Base-by-base conservation (phyloP, 441 rosid species). In the Erysimum pusillum region DNA sequence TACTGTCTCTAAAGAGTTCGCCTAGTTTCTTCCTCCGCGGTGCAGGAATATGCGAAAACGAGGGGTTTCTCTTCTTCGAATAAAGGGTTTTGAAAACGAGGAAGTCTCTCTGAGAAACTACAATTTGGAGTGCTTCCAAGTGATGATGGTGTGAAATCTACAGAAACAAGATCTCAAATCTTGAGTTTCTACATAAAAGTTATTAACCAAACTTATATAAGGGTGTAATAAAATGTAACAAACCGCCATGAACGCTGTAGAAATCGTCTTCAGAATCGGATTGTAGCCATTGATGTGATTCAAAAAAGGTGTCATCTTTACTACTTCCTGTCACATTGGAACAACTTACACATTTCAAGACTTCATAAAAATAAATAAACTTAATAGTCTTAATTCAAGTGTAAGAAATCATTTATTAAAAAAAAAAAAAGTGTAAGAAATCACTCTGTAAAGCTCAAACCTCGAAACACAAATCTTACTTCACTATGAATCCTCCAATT, bases 121-220 rank as follows among this genome's bases (percentile, higher is more conserved):
- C 85, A 86, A 31, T 87, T 78, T 44, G 88, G 85, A 58, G 88
- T 80, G 66, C 48, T 83, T 32, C 85, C 88, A 71, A 84, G 79
- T n/a, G n/a, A n/a, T 66, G 97, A 94, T 52, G 98, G 97, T 15
- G 93, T 90, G 79, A 92, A 92, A 77, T 92, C 98, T 95, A 69
- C 59, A 63, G 52, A 7, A 22, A 42, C 12, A 62, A 45, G 18
- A 46, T 35, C 2, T 14, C 31, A 4, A 9, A 36, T 36, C 17
- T 36, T 67, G 13, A 36, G 18, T 36, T 3, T 35, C 14, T 25
- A 44, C 32, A 9, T 46, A 5, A 73, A 41, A 7, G 4, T 39
- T 41, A 51, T 15, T 6, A 44, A 35, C 4, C 20, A 18, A 35
- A 60, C 3, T 60, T 58, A 34, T 9, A 36, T 4, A 34, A n/a